These are phyloP conservation scores for Rutstroemia sp. DNA, from an alignment of 2,329 filamentous ascomycete species.

Conservation along the genomic window DNA sequence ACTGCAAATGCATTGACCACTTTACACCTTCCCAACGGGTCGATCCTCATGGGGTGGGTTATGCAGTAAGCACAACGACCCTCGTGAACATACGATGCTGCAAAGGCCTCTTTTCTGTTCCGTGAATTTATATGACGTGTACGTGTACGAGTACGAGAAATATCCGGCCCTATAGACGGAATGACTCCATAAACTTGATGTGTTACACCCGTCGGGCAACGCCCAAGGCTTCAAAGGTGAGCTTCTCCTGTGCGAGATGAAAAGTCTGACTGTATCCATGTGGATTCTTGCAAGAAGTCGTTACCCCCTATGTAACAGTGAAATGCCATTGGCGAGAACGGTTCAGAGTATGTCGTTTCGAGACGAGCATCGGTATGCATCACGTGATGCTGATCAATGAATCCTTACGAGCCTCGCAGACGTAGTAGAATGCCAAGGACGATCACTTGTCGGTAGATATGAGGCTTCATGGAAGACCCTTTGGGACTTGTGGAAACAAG, in stretches of 20 bases:
- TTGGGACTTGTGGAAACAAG: slow-evolving; percentile 81
- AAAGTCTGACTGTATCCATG: background rate
- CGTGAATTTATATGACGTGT: slow-evolving; percentile 7
- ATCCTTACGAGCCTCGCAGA: background rate
- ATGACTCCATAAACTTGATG: background rate
- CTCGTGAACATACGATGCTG: slow-evolving; percentile 11
- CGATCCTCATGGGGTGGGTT: slow-evolving; percentile 2
- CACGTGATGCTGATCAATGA: background rate
- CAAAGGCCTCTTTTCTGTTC: background rate
- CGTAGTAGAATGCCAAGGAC: background rate
- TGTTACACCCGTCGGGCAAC: background rate
- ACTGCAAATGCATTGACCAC: slow-evolving; percentile 13
- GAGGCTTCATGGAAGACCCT: slow-evolving; percentile 38
- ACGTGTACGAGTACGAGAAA: background rate
- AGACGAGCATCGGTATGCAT: background rate
- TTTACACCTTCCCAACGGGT: slow-evolving; percentile 3
- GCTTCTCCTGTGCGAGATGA: background rate
- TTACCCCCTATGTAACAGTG: background rate
- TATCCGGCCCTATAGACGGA: background rate
- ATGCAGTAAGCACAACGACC: slow-evolving; percentile 11
- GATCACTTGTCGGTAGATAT: background rate
- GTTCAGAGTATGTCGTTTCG: background rate
- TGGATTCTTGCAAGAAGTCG: background rate
- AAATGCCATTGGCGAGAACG: background rate
- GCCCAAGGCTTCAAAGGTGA: background rate